Evolutionary conservation across 2,329 filamentous ascomycete genomes (phyloP).

Genomic region (Aspergillus fumigatus): DNA sequence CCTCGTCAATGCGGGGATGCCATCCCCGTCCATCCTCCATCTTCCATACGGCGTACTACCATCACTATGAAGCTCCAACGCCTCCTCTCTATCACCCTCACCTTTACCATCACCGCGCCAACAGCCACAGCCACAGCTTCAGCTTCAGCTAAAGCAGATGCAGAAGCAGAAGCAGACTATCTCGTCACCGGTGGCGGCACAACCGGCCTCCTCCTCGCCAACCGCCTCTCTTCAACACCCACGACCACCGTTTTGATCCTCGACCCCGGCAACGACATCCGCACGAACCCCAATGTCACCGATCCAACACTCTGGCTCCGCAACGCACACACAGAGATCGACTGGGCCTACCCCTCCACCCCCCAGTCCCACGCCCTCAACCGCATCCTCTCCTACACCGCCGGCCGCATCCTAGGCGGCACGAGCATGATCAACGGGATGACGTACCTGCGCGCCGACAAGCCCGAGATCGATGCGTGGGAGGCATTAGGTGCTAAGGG

Average conservation of each 20-base stretch:
- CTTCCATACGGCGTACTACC: background rate
- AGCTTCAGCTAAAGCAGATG: too few relatives aligned
- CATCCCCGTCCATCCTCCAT: background rate
- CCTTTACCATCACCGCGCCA: background rate
- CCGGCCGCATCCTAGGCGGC: constrained; percentile 23
- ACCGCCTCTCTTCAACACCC: background rate
- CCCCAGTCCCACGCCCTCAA: background rate
- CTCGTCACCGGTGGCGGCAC: background rate
- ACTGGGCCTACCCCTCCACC: background rate
- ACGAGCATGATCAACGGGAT: constrained; percentile 34
- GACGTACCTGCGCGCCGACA: constrained; percentile 40
- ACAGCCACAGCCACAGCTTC: too few relatives aligned
- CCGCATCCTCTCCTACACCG: background rate
- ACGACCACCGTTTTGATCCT: background rate
- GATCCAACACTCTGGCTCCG: background rate
- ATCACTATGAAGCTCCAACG: background rate
- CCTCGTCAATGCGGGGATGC: background rate
- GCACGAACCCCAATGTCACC: background rate
- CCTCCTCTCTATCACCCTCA: background rate
- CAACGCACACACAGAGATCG: background rate
- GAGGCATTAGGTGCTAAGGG: constrained; percentile 25
- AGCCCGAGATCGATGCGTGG: constrained; percentile 32
- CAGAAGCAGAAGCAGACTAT: background rate
- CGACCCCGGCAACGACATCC: background rate
- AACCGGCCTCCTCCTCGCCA: background rate